Percentiles rank a stretch among this genome's conserved stretches.
phyloP scores from a whole-genome alignment of 371 early-diverging fungal species.

The Smittium mucronatum region DNA sequence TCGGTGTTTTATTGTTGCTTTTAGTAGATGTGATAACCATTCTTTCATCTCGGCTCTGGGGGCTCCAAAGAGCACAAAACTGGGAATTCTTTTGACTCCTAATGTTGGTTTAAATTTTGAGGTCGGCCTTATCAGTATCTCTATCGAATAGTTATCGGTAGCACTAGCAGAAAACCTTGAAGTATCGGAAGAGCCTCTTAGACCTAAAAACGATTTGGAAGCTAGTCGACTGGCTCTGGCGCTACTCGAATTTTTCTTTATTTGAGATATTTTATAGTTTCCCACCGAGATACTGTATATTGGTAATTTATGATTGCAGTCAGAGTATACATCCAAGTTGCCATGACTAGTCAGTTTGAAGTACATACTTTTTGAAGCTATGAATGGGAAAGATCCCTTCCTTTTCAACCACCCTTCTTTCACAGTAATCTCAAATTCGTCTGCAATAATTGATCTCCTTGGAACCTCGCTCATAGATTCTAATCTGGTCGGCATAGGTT shows the following conservation, averaged over 20 bases:
- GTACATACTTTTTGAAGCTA: background rate
- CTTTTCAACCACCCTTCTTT: slow-evolving; percentile 1
- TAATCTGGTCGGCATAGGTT: no score
- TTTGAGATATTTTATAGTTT: background rate
- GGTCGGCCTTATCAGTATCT: background rate
- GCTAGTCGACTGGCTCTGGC: background rate
- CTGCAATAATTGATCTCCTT: no score
- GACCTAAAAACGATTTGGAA: background rate
- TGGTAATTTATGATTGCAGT: background rate
- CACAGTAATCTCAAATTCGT: background rate
- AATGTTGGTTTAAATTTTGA: background rate
- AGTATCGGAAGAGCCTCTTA: no score
- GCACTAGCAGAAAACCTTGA: no score
- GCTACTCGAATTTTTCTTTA: background rate
- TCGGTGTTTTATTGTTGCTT: slow-evolving; percentile 7
- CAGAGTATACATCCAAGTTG: background rate
- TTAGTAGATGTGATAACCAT: background rate
- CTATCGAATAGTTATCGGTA: background rate
- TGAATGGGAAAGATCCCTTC: background rate
- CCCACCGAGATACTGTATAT: background rate
- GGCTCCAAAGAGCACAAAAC: background rate
- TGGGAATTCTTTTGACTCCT: background rate
- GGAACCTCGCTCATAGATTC: no score
- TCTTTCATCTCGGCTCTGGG: background rate
- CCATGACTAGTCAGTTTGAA: background rate